Base-by-base conservation (phyloP, 1,284 basidiomycete genomes). In the Ganoderma boninense region DNA sequence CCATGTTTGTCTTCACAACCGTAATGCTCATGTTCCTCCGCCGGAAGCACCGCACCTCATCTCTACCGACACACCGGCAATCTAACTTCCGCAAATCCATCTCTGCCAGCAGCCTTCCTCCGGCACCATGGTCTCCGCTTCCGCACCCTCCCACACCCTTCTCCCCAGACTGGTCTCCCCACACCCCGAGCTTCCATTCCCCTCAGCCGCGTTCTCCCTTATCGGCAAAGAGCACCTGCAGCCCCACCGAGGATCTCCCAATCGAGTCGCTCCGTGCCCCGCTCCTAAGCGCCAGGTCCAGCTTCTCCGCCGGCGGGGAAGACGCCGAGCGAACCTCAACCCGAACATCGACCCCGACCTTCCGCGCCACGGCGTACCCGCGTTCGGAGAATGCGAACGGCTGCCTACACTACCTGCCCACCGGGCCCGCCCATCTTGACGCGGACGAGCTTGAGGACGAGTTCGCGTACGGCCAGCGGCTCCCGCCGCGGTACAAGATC, bases 91-190 rank as follows among this genome's bases (percentile, higher is more conserved):
- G 65, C 63, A 62, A 70, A 57, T 70, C 73, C 2, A 66, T 74
- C 49, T 72, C 80, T 89, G 63, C 86, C 95, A 61, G 94, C 94
- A 10, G 87, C 93, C 79, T 90, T 92, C 73, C 80, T 85, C 64
- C 83, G 85, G 68, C 56, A 0, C 63, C 72, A 26, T 71, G 67
- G 69, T 57, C 63, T 6, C 66, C 46, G 4, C 32, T 49, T 16
- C 63, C 71, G 79, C 84, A 38, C 79, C 83, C 65, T 76, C 90
- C 40, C 93, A 94, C 80, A 74, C 87, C 38, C 86, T 90, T 11
- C 81, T 87, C 60, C 80, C 85, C 54, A 1, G 70, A 73, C 68
- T 74, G 73, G 73, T 66, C 68, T 16, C 69, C 71, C n/a, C 57
- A 56, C 38, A 69, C 70, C 4, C 70, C 71, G 29, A 68, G 68